Evolutionary conservation across 495 filamentous ascomycete genomes (phyloP).

Genomic region (Polyplosphaeria fusca): DNA sequence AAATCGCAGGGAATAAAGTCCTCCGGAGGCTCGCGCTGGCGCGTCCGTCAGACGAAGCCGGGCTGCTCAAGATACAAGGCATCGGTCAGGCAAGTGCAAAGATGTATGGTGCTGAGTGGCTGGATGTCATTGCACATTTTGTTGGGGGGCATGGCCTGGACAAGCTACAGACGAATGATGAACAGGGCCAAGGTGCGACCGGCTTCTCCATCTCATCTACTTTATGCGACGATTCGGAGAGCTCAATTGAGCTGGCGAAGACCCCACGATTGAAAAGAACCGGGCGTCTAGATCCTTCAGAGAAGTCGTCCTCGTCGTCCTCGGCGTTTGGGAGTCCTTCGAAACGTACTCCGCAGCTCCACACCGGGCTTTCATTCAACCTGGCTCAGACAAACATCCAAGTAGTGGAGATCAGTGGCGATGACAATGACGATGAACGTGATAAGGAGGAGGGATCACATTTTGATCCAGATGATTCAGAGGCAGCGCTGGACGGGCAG

Average conservation of each 20-base stretch:
- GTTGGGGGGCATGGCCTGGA: background rate
- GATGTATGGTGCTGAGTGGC: constrained; percentile 19
- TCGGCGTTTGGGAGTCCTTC: constrained; percentile 12
- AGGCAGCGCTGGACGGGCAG: no score
- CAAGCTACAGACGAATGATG: background rate
- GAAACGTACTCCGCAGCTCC: constrained; percentile 8
- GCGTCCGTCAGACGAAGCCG: constrained; percentile 11
- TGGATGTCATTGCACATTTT: constrained; percentile 6
- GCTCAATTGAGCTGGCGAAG: no score
- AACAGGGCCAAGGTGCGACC: no score
- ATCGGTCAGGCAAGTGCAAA: constrained; percentile 3
- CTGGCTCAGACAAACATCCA: constrained; percentile 8
- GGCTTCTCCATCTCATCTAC: no score
- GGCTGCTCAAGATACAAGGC: constrained; percentile 7
- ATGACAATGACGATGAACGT: no score
- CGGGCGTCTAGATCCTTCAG: no score
- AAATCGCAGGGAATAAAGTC: constrained; percentile 13
- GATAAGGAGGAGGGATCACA: no score
- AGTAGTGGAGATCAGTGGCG: background rate
- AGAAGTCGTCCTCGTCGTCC: constrained; percentile 2
- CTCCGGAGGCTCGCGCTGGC: constrained; percentile 9
- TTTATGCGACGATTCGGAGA: no score
- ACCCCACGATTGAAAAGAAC: no score
- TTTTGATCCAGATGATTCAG: no score
- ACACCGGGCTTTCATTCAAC: constrained; percentile 20